A percentile compares a stretch with the other conserved stretches of the same genome.
Evolutionary conservation across 768 basidiomycete species (phyloP).

Genomic region (Ephemerocybe angulata): DNA sequence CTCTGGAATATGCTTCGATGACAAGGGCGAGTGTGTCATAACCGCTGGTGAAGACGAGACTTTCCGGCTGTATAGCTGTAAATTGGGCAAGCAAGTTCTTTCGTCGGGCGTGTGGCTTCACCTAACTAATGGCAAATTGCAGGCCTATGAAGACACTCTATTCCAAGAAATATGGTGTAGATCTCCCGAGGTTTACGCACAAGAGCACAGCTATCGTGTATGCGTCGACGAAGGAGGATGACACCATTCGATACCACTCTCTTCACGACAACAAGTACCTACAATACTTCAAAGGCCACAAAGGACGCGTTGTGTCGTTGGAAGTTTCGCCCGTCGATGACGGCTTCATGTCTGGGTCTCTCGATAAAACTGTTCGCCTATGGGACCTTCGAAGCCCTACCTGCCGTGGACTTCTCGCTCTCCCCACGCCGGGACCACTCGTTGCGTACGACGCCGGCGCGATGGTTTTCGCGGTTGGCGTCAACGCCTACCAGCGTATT

Average conservation of each 20-base stretch:
- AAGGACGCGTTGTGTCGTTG: conserved; percentile 80
- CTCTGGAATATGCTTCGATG: conserved; percentile 88
- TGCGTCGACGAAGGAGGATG: conserved; percentile 93
- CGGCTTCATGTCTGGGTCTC: conserved; percentile 90
- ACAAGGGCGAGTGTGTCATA: conserved; percentile 80
- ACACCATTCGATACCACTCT: conserved; percentile 92
- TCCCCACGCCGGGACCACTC: conserved; percentile 57
- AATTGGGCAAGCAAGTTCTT: conserved; percentile 86
- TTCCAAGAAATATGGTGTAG: conserved; percentile 96
- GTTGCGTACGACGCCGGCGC: conserved; percentile 83
- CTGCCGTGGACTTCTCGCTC: conserved; percentile 74
- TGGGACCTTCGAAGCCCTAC: conserved; percentile 87
- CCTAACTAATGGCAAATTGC: conserved; percentile 11
- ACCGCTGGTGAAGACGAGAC: conserved; percentile 92
- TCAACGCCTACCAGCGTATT: conserved; percentile 79
- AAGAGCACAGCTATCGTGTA: conserved; percentile 80
- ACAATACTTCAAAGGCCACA: conserved; percentile 95
- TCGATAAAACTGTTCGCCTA: conserved; percentile 91
- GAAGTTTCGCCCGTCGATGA: conserved; percentile 92
- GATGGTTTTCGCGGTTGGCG: conserved; percentile 80
- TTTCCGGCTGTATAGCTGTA: conserved; percentile 84
- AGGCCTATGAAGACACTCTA: conserved; percentile 75
- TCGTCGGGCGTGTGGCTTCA: conserved; percentile 16
- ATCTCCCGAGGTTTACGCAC: conserved; percentile 93
- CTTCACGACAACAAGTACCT: conserved; percentile 96